Evolutionary conservation across 306 rosid genomes (phyloP).

Genomic region (Corylus heterophylla): DNA sequence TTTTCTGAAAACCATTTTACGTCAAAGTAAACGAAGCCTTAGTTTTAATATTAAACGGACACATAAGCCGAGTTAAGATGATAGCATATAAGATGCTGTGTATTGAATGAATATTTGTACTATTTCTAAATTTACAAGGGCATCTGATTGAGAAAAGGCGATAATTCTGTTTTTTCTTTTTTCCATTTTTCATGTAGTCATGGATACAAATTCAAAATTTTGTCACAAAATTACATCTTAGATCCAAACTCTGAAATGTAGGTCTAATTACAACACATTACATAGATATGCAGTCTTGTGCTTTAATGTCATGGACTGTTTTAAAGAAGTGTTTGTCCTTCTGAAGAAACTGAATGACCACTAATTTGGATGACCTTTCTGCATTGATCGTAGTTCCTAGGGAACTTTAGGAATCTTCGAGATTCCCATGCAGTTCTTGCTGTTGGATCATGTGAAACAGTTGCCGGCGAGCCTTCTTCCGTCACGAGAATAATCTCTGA

Average conservation of each 20-base stretch:
- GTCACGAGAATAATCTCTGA: slow-evolving; percentile 84
- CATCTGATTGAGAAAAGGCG: neutral
- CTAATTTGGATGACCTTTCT: neutral
- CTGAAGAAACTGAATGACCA: neutral
- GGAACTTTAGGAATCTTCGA: slow-evolving; percentile 85
- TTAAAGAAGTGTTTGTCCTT: neutral
- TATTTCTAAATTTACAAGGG: neutral
- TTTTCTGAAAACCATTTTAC: too few species aligned
- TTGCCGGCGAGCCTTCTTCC: slow-evolving; percentile 81
- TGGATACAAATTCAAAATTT: neutral
- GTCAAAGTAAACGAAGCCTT: too few species aligned
- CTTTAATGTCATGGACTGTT: neutral
- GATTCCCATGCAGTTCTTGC: slow-evolving; percentile 91
- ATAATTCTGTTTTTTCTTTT: neutral
- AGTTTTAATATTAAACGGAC: neutral
- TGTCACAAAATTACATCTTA: neutral
- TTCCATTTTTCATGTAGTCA: neutral
- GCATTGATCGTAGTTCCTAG: slow-evolving; percentile 60
- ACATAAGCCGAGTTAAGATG: neutral
- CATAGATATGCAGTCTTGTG: neutral
- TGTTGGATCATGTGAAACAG: slow-evolving; percentile 81
- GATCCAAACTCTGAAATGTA: neutral
- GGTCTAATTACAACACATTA: neutral
- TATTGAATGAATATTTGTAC: neutral
- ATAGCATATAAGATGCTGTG: neutral